Conservation (phyloP, 495 filamentous ascomycete genomes). For the Bombardia bombarda region DNA sequence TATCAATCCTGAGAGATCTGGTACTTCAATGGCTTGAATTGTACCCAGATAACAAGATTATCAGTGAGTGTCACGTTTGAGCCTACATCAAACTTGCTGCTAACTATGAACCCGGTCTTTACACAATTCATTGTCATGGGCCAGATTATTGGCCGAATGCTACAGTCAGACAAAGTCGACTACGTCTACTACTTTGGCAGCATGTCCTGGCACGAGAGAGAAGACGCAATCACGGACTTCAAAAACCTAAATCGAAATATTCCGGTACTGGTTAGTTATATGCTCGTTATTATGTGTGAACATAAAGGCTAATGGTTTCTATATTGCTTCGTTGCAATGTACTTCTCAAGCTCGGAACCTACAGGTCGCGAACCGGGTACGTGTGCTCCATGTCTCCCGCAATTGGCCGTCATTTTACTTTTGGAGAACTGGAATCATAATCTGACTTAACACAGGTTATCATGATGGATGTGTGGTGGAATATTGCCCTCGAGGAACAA, state of each 20-base stretch:
- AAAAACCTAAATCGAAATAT: background rate
- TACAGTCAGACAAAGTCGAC: conserved; percentile 14
- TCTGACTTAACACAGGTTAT: no score
- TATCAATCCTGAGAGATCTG: conserved; percentile 10
- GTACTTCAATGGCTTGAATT: conserved; percentile 17
- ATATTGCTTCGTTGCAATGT: conserved; percentile 35
- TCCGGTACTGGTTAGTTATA: conserved; percentile 18
- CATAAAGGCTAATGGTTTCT: background rate
- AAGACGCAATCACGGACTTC: conserved; percentile 6
- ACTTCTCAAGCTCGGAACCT: conserved; percentile 47
- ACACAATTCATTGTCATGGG: conserved; percentile 26
- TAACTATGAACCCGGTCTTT: conserved; percentile 19
- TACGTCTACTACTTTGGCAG: conserved; percentile 21
- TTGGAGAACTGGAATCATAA: no score
- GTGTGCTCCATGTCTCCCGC: no score
- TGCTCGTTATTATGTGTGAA: background rate
- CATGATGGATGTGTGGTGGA: conserved; percentile 55
- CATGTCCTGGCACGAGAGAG: background rate
- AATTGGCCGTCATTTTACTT: no score
- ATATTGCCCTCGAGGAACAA: conserved; percentile 29
- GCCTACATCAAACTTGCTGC: background rate
- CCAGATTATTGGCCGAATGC: conserved; percentile 21
- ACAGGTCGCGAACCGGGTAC: conserved; percentile 46
- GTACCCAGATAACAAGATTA: conserved; percentile 26
- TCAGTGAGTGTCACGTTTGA: conserved; percentile 3